A percentile compares a stretch with the other conserved stretches of the same genome.
phyloP scores from a whole-genome alignment of 202 grass and related monocot genomes.

The Eragrostis tef region DNA sequence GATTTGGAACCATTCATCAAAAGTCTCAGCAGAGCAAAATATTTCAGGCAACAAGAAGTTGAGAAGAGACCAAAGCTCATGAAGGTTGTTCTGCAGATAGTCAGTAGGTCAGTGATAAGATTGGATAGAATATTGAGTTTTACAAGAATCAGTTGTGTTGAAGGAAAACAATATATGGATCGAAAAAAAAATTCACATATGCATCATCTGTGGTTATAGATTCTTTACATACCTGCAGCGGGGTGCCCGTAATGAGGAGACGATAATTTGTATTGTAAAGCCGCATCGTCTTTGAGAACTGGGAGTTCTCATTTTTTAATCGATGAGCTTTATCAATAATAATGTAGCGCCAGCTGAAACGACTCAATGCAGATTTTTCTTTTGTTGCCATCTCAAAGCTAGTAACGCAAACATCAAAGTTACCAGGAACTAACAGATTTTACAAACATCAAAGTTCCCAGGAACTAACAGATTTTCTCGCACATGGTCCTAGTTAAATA shows the following conservation, averaged over 20 bases:
- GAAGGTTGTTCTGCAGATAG: constrained; percentile 75
- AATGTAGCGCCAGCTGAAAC: constrained; percentile 86
- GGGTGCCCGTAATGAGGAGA: constrained; percentile 86
- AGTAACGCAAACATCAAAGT: constrained; percentile 84
- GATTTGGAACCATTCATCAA: constrained; percentile 96
- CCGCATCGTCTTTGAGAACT: constrained; percentile 89
- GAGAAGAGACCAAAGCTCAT: constrained; percentile 92
- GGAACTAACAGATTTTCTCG: constrained; percentile 65
- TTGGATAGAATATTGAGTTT: constrained; percentile 23
- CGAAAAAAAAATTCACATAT: too few relatives aligned
- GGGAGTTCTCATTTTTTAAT: constrained; percentile 93
- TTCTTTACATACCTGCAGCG: constrained; percentile 65
- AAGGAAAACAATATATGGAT: background rate
- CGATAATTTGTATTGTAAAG: constrained; percentile 87
- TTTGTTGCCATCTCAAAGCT: constrained; percentile 98
- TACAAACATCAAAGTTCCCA: constrained; percentile 85
- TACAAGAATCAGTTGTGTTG: constrained; percentile 25
- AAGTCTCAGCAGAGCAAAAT: constrained; percentile 91
- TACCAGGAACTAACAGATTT: constrained; percentile 71
- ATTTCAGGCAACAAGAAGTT: constrained; percentile 94
- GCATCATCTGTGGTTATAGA: too few relatives aligned
- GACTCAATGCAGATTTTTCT: constrained; percentile 74
- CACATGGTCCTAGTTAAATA: constrained; percentile 36
- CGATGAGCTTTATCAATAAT: constrained; percentile 93
- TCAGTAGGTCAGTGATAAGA: background rate